Base-by-base conservation (phyloP, 2,329 filamentous ascomycete species). In the Colletotrichum shisoi region DNA sequence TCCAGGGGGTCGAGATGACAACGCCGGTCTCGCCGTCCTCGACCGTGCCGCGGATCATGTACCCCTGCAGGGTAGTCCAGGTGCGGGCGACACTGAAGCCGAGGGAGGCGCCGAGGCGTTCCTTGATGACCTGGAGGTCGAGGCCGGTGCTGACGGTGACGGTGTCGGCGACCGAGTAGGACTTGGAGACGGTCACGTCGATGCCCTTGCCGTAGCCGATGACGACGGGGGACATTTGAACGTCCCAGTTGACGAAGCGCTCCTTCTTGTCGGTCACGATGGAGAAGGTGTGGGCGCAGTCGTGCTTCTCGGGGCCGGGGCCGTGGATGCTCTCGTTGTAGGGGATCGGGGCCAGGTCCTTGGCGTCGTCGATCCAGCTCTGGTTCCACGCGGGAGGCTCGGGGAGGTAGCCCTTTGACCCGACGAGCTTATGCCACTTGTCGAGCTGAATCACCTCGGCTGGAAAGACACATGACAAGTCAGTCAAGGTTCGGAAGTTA, bases 221-320 rank as follows among this genome's bases (percentile, higher is more conserved):
- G 48, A 69, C 58, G 37, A 69, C 63, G n/a, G 67, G 67, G 15
- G 63, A 67, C 63, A 67, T 67, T 42, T 67, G 63, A 8, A 63
- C 54, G 49, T 69, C 67, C 67, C 63, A 67, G 59, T 69, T 63
- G 51, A 67, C 60, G 45, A 69, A 69, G 37, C 67, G 63, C 59
- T 63, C 11, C 4, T 24, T 57, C 21, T 40, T 57, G 54, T 67
- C 63, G 40, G 49, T 48, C 5, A 69, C 46, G 34, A 34, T 58
- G 21, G 54, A 49, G 45, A 39, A 62, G 53, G 46, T 63, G 54
- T 42, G 39, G 42, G 37, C 46, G 54, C 67, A 67, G 34, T 69
- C 48, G 19, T 63, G 67, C 45, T 62, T 67, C 42, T 42, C 40
- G n/a, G 40, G n/a, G 37, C 39, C 39, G 39, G 31, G 31, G 11